Evolutionary conservation across 768 basidiomycete species (phyloP).

Genomic region (Termitomyces sp.): DNA sequence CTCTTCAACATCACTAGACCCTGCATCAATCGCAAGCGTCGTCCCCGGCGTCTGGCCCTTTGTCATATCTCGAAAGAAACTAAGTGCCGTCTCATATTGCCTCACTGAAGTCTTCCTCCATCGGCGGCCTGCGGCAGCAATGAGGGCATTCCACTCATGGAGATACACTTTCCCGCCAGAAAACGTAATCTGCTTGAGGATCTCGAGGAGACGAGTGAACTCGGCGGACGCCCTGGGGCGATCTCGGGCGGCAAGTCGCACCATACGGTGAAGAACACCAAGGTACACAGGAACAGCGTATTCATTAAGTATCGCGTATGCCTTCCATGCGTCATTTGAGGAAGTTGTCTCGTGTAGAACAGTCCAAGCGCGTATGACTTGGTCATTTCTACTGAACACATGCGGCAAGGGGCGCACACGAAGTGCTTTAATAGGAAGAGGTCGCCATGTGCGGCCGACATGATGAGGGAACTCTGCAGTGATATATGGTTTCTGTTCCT

Average conservation of each 20-base stretch:
- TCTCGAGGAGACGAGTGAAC: conserved; percentile 68
- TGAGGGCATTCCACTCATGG: conserved; percentile 79
- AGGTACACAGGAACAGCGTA: conserved; percentile 35
- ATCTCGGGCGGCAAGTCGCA: conserved; percentile 51
- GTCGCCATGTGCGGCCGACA: conserved; percentile 26
- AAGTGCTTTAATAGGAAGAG: conserved; percentile 11
- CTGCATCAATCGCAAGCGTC: conserved; percentile 18
- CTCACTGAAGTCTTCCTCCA: conserved; percentile 54
- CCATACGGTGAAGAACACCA: conserved; percentile 58
- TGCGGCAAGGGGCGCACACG: background rate
- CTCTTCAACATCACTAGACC: conserved; percentile 13
- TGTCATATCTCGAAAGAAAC: conserved; percentile 62
- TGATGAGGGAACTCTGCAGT: conserved; percentile 17
- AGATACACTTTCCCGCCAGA: conserved; percentile 51
- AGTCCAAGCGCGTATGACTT: conserved; percentile 16
- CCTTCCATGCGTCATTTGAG: conserved; percentile 35
- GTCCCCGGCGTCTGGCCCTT: conserved; percentile 40
- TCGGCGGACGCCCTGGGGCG: conserved; percentile 55
- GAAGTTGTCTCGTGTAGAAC: conserved; percentile 20
- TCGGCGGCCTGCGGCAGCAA: conserved; percentile 65
- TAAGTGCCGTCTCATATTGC: conserved; percentile 60
- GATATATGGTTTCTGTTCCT: conserved; percentile 1
- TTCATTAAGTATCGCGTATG: conserved; percentile 34
- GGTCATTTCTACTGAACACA: conserved; percentile 8
- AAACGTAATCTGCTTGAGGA: conserved; percentile 53